These are phyloP conservation scores for Solanum hybrid DNA, from an alignment of 305 asterid genomes.

Conservation along the genomic window DNA sequence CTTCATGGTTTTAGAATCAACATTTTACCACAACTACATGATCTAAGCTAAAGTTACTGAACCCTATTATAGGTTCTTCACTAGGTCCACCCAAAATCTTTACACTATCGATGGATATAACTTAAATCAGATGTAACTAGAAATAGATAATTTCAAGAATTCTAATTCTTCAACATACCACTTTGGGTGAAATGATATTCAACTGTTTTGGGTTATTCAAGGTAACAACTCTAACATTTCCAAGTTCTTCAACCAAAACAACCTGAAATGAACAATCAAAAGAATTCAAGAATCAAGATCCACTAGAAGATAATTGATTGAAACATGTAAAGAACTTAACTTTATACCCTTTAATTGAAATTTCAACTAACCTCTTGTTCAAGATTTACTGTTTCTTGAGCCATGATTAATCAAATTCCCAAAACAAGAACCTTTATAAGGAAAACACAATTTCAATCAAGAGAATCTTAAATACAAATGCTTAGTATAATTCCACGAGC, in stretches of 20 bases:
- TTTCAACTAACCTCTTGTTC: conserved; percentile 33
- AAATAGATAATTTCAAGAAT: neutral
- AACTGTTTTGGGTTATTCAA: conserved; percentile 80
- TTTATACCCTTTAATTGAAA: neutral
- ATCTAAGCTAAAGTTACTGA: neutral
- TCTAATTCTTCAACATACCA: conserved; percentile 42
- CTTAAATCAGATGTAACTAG: neutral
- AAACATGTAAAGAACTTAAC: neutral
- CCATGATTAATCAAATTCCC: conserved; percentile 27
- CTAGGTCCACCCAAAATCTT: neutral
- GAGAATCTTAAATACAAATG: neutral
- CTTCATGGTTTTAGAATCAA: neutral
- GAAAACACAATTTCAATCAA: neutral
- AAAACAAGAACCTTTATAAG: neutral
- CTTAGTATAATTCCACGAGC: neutral
- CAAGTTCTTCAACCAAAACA: conserved; percentile 60
- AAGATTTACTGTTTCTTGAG: conserved; percentile 24
- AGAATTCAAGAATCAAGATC: neutral
- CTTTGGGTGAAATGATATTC: conserved; percentile 65
- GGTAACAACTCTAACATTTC: conserved; percentile 56
- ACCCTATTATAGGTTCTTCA: neutral
- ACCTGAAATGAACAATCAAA: conserved; percentile 33
- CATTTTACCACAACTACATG: neutral
- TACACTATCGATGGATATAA: neutral
- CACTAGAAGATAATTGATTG: neutral